Conservation (phyloP, 2,329 filamentous ascomycete genomes). For the Hymenoscyphus fructigenus region DNA sequence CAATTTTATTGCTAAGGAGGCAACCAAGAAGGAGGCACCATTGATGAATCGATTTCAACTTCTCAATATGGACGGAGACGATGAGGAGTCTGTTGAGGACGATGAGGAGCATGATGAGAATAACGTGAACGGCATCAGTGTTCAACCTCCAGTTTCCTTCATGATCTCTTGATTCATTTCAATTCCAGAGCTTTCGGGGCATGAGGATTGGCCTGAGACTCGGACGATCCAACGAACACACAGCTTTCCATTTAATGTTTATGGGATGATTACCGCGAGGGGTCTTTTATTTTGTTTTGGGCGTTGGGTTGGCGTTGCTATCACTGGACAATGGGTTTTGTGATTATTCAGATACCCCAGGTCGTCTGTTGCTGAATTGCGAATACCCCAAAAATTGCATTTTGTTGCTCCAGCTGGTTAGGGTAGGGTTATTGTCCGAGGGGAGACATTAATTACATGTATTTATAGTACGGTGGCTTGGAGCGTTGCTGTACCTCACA, state of each 20-base stretch:
- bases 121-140: slow-evolving; percentile 10
- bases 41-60: slow-evolving; percentile 62
- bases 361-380: slow-evolving; percentile 16
- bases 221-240: not conserved
- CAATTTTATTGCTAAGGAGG: slow-evolving; percentile 31
- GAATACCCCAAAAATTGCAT: slow-evolving; percentile 21
- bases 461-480: not conserved
- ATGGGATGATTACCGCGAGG: not conserved
- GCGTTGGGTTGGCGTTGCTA: slow-evolving; percentile 23
- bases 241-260: not conserved
- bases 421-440: not conserved
- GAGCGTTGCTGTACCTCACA: not conserved
- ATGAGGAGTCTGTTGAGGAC: slow-evolving; percentile 25
- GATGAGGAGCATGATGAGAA: slow-evolving; percentile 24
- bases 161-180: not conserved
- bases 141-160: not conserved
- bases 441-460: not conserved
- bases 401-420: slow-evolving; percentile 10
- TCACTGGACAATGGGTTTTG: slow-evolving; percentile 17
- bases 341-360: slow-evolving; percentile 23
- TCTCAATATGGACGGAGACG: slow-evolving; percentile 51
- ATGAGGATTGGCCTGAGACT: not conserved
- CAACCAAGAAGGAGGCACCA: slow-evolving; percentile 42
- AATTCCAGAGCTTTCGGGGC: not conserved
- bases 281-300: slow-evolving; percentile 8